Conservation (phyloP, 2,329 filamentous ascomycete species). For the Sphaerulina musiva region DNA sequence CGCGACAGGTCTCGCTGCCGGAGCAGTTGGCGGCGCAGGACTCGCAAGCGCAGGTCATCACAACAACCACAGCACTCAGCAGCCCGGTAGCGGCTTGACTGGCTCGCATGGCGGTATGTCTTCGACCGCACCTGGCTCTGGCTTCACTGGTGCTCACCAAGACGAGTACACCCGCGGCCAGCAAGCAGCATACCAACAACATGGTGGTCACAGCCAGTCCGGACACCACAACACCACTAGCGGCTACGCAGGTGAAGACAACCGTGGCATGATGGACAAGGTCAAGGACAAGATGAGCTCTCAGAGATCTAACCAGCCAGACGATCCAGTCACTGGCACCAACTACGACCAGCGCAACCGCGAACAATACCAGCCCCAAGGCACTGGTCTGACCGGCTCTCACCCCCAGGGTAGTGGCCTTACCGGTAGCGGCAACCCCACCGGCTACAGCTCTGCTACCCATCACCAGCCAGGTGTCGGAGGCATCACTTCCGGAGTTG, state of each 20-base stretch:
- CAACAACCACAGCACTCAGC: slow-evolving; percentile 6
- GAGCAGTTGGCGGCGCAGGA: slow-evolving; percentile 9
- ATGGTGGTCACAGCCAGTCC: neutral
- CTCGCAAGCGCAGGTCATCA: slow-evolving; percentile 10
- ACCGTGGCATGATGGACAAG: slow-evolving; percentile 15
- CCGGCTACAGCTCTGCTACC: neutral
- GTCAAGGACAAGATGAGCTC: slow-evolving; percentile 12
- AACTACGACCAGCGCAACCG: slow-evolving; percentile 11
- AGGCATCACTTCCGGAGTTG: slow-evolving; percentile 8
- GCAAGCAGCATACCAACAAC: slow-evolving; percentile 4
- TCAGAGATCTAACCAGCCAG: slow-evolving; percentile 12
- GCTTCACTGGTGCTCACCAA: slow-evolving; percentile 1
- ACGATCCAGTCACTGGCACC: slow-evolving; percentile 13
- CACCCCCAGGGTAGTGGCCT: slow-evolving; percentile 1
- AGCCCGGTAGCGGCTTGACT: slow-evolving; percentile 1
- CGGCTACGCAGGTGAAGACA: slow-evolving; percentile 8
- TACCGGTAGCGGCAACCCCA: slow-evolving; percentile 1
- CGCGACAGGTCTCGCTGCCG: slow-evolving; percentile 6
- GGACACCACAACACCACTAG: neutral
- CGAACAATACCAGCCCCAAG: neutral
- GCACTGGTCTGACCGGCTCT: slow-evolving; percentile 1
- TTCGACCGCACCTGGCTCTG: neutral
- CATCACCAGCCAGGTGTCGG: slow-evolving; percentile 2
- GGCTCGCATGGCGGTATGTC: neutral
- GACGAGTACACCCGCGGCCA: slow-evolving; percentile 8